Percentiles rank a stretch among this genome's conserved stretches.
phyloP scores from a whole-genome alignment of 2,329 filamentous ascomycete species.

The Colletotrichum melonis region DNA sequence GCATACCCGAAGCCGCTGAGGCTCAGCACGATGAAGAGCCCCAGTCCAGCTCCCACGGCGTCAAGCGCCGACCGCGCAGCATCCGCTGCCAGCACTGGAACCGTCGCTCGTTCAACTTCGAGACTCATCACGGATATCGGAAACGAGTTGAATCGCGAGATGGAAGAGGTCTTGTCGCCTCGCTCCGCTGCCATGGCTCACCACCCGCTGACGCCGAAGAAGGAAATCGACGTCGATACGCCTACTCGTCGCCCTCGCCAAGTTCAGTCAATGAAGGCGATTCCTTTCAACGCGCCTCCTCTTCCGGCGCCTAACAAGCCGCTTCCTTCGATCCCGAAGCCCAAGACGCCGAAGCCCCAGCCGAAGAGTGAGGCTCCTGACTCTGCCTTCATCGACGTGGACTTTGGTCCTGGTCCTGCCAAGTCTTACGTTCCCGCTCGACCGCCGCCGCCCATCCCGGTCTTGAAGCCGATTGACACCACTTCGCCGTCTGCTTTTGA shows the following conservation, averaged over 20 bases:
- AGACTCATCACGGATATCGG: slow-evolving; percentile 29
- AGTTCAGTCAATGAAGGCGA: slow-evolving; percentile 8
- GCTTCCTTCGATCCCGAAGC: slow-evolving; percentile 17
- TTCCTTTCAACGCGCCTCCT: slow-evolving; percentile 5
- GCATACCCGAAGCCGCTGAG: slow-evolving; percentile 24
- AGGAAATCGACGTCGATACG: slow-evolving; percentile 12
- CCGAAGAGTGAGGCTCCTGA: not conserved
- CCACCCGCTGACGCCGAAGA: not conserved
- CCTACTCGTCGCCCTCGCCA: slow-evolving; percentile 22
- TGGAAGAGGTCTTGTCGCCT: slow-evolving; percentile 23
- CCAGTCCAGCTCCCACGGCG: not conserved
- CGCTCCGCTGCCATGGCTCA: not conserved
- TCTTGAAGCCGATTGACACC: not conserved
- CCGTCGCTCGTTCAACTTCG: slow-evolving; percentile 12
- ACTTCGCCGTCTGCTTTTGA: not conserved
- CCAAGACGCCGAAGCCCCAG: not conserved
- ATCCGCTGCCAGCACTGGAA: not conserved
- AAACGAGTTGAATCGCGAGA: slow-evolving; percentile 25
- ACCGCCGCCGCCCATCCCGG: not conserved
- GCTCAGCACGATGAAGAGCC: slow-evolving; percentile 26
- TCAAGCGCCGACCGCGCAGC: not conserved
- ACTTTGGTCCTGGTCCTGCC: slow-evolving; percentile 3
- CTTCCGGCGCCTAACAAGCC: slow-evolving; percentile 29
- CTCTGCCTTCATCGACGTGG: not conserved
- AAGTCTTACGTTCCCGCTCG: not conserved